These are phyloP conservation scores for Sordaria brevicollis DNA, from an alignment of 495 filamentous ascomycete genomes.

Conservation along the genomic window DNA sequence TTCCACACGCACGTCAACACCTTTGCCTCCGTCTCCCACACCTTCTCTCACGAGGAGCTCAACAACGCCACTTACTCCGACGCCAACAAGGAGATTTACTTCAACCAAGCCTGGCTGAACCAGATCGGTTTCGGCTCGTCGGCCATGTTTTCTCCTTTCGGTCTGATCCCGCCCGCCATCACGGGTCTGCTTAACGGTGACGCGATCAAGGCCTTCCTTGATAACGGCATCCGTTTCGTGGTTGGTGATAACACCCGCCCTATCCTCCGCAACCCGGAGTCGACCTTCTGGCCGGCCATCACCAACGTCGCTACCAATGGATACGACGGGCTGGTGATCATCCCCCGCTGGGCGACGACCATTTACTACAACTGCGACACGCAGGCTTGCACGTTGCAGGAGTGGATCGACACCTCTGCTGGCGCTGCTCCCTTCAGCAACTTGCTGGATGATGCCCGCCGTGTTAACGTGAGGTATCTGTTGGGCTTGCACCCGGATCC, in stretches of 20 bases:
- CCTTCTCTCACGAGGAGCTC: constrained; percentile 50
- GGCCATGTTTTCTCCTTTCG: constrained; percentile 35
- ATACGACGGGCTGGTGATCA: constrained; percentile 45
- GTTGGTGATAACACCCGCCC: constrained; percentile 55
- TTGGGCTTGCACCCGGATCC: constrained; percentile 43
- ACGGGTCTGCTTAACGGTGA: constrained; percentile 58
- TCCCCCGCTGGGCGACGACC: constrained; percentile 51
- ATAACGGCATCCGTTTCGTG: constrained; percentile 48
- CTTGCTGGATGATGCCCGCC: constrained; percentile 37
- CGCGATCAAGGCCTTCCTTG: constrained; percentile 47
- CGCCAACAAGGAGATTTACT: constrained; percentile 45
- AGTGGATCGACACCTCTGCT: constrained; percentile 52
- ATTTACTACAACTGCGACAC: constrained; percentile 58
- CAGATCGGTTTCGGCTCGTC: constrained; percentile 36
- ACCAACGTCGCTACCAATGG: constrained; percentile 41
- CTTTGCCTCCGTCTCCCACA: constrained; percentile 50
- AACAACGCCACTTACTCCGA: constrained; percentile 53
- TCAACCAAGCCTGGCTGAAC: constrained; percentile 49
- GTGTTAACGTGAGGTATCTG: constrained; percentile 45
- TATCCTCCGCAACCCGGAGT: constrained; percentile 35
- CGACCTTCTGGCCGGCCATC: constrained; percentile 45
- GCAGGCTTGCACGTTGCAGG: constrained; percentile 42
- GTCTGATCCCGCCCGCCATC: constrained; percentile 54
- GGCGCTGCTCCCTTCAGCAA: constrained; percentile 38
- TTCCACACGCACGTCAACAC: constrained; percentile 42